phyloP scores from a whole-genome alignment of 345 rosid genomes.

The Citrus sp. region DNA sequence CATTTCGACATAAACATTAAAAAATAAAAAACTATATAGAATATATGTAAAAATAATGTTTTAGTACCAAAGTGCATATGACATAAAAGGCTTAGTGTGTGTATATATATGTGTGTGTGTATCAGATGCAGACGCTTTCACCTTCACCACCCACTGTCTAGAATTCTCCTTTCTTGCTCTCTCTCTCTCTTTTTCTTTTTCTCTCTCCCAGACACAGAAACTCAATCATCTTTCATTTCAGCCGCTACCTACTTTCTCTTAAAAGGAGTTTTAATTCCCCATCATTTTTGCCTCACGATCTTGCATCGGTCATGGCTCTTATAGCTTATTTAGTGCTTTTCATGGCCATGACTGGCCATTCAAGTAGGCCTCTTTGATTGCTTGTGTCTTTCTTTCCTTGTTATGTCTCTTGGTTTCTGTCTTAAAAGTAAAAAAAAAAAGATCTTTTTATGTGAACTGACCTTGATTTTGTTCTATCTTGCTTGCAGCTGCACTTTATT shows the following conservation, averaged over 20 bases:
- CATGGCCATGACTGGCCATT: slow-evolving; percentile 47
- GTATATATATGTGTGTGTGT: too few relatives aligned
- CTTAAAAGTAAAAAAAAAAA: not conserved
- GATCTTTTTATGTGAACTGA: not conserved
- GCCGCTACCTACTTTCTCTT: not conserved
- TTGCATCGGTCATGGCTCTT: slow-evolving; percentile 50
- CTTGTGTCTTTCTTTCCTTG: not conserved
- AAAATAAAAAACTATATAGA: too few relatives aligned
- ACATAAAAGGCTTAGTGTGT: too few relatives aligned
- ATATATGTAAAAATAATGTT: too few relatives aligned
- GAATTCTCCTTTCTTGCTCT: not conserved
- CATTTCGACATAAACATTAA: not conserved
- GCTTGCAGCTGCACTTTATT: slow-evolving; percentile 55
- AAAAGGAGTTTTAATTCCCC: not conserved
- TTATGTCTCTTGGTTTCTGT: not conserved
- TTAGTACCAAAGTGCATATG: too few relatives aligned
- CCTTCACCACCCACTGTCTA: not conserved
- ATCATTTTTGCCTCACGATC: not conserved
- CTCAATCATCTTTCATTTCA: not conserved
- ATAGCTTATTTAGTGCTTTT: slow-evolving; percentile 45
- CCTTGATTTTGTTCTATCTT: not conserved
- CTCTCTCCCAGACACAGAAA: not conserved
- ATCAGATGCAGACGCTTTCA: not conserved
- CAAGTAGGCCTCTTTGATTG: slow-evolving; percentile 48
- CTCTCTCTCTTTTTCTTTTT: not conserved